Conservation (phyloP, 345 rosid species). For the Hypericum perforatum region DNA sequence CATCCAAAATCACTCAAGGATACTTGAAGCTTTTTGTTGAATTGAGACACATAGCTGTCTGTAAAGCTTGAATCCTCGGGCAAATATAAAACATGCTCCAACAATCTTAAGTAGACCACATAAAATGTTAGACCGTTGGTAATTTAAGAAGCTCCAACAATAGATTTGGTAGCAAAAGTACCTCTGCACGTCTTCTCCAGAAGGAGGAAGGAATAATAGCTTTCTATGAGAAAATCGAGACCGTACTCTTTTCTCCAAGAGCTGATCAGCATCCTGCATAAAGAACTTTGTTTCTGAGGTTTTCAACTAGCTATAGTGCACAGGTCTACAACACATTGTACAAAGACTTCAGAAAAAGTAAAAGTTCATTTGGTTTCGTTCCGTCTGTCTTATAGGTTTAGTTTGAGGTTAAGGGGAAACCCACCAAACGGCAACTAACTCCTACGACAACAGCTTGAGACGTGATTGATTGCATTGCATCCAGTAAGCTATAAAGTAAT, state of each 20-base stretch:
- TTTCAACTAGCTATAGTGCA: no score
- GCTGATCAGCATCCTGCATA: slow-evolving; percentile 88
- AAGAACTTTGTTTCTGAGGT: not conserved
- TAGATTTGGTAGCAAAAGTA: slow-evolving; percentile 12
- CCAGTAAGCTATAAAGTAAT: slow-evolving; percentile 73
- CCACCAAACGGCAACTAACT: slow-evolving; percentile 68
- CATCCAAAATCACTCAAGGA: slow-evolving; percentile 19
- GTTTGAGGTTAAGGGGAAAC: no score
- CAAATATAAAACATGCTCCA: slow-evolving; percentile 64
- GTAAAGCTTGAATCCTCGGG: slow-evolving; percentile 61
- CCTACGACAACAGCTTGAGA: slow-evolving; percentile 92
- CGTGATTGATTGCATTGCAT: slow-evolving; percentile 86
- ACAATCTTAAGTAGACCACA: slow-evolving; percentile 38
- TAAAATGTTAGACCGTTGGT: slow-evolving; percentile 11
- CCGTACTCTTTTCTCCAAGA: slow-evolving; percentile 89
- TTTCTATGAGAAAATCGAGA: slow-evolving; percentile 91
- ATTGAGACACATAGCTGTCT: slow-evolving; percentile 45
- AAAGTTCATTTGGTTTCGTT: no score
- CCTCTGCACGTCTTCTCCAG: slow-evolving; percentile 61
- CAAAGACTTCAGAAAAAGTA: not conserved
- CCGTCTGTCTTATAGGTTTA: no score
- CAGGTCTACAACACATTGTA: not conserved
- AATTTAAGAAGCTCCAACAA: not conserved
- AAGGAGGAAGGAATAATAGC: slow-evolving; percentile 71
- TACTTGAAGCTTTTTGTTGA: slow-evolving; percentile 69